Percentiles rank a stretch among this genome's conserved stretches.
Evolutionary conservation across 345 rosid genomes (phyloP).

Genomic region (Euclidium syriacum): DNA sequence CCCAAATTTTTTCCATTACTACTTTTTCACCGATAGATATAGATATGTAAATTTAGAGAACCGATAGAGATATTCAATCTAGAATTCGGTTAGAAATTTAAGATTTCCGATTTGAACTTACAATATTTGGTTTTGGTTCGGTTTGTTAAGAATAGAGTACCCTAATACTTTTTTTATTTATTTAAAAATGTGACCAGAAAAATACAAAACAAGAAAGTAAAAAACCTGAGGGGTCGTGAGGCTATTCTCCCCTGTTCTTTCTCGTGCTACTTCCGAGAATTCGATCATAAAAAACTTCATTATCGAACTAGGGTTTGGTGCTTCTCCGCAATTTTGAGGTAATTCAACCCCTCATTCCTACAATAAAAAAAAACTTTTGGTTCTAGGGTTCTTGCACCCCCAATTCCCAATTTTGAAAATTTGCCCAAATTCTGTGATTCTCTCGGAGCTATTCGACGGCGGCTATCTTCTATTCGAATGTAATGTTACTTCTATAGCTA

Average conservation of each 20-base stretch:
- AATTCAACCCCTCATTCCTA: constrained; percentile 3
- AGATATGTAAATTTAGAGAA: no score
- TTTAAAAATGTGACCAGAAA: background rate
- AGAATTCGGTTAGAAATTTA: no score
- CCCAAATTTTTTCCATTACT: no score
- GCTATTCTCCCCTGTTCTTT: constrained; percentile 16
- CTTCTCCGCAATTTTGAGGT: constrained; percentile 16
- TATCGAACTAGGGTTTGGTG: constrained; percentile 18
- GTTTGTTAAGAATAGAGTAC: no score
- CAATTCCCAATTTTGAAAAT: background rate
- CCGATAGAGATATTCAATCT: no score
- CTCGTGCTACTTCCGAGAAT: constrained; percentile 12
- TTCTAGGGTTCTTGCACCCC: constrained; percentile 20
- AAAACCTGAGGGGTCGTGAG: constrained; percentile 10
- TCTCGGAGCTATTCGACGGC: background rate
- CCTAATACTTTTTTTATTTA: background rate
- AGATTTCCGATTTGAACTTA: no score
- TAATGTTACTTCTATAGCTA: background rate
- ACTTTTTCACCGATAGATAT: no score
- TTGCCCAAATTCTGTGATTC: background rate
- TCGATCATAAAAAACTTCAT: constrained; percentile 12
- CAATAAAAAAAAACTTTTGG: background rate
- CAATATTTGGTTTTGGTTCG: no score
- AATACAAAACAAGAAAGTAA: background rate
- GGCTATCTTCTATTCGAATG: background rate